Evolutionary conservation across 495 filamentous ascomycete species (phyloP).

Genomic region (Lasiosphaeria ovina): DNA sequence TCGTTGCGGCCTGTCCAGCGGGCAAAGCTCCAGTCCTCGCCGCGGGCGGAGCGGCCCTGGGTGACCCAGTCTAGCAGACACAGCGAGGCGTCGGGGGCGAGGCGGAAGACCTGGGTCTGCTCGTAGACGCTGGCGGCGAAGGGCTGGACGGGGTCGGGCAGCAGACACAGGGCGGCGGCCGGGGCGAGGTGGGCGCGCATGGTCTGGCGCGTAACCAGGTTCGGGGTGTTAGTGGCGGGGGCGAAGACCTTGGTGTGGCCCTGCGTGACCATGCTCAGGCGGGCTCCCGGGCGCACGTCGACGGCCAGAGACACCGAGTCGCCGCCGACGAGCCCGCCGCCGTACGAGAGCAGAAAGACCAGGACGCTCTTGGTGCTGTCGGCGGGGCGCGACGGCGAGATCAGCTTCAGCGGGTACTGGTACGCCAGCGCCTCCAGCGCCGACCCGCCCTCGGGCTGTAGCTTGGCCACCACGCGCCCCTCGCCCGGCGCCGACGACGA

Average conservation of each 20-base stretch:
- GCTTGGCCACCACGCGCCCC: conserved; percentile 69
- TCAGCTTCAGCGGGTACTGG: conserved; percentile 92
- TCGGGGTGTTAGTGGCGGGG: conserved; percentile 52
- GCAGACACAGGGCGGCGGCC: conserved; percentile 72
- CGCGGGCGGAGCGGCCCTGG: conserved; percentile 77
- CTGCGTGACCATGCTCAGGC: conserved; percentile 84
- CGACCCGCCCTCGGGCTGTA: conserved; percentile 69
- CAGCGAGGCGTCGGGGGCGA: conserved; percentile 60
- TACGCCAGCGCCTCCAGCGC: conserved; percentile 74
- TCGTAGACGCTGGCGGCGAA: conserved; percentile 77
- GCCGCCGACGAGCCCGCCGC: conserved; percentile 85
- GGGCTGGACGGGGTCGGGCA: conserved; percentile 94
- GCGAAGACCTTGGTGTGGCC: conserved; percentile 97
- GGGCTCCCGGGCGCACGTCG: conserved; percentile 59
- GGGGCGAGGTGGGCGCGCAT: conserved; percentile 61
- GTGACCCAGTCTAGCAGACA: conserved; percentile 92
- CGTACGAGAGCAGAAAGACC: conserved; percentile 88
- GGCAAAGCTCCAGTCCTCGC: conserved; percentile 84
- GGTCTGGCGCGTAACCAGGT: conserved; percentile 64
- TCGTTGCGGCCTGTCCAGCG: conserved; percentile 83
- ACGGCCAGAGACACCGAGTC: conserved; percentile 75
- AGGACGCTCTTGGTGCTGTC: conserved; percentile 58
- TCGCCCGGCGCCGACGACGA: conserved; percentile 71
- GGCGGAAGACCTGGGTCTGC: conserved; percentile 72
- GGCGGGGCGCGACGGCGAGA: conserved; percentile 59